phyloP scores from a whole-genome alignment of 495 filamentous ascomycete genomes.

The Talaromyces trachyspermus region DNA sequence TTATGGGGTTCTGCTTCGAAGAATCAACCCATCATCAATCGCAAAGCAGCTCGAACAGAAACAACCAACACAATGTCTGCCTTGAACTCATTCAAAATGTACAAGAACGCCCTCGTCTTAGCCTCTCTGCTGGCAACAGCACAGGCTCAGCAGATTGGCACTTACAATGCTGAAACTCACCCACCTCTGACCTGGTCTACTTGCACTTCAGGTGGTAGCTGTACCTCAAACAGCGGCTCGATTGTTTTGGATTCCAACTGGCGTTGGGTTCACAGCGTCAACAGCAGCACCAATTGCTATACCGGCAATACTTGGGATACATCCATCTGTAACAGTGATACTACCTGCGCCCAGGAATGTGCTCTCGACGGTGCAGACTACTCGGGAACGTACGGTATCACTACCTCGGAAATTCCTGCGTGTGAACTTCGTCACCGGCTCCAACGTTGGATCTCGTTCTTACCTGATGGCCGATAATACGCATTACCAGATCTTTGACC shows the following conservation, averaged over 20 bases:
- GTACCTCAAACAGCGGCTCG: conserved; percentile 42
- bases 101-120: conserved; percentile 2
- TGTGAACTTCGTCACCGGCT: conserved; percentile 47
- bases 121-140: conserved; percentile 4
- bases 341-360: conserved; percentile 49
- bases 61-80: conserved; percentile 4
- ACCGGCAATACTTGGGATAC: conserved; percentile 51
- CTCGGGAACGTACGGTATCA: conserved; percentile 46
- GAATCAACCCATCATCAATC: not conserved
- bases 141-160: conserved; percentile 49
- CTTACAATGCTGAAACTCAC: conserved; percentile 48
- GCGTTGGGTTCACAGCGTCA: conserved; percentile 49
- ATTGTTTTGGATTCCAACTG: conserved; percentile 62
- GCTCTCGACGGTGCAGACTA: conserved; percentile 57
- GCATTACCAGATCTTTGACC: conserved; percentile 53
- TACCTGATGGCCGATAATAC: conserved; percentile 49
- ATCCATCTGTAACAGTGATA: conserved; percentile 45
- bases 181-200: conserved; percentile 50
- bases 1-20: not conserved
- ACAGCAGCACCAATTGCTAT: conserved; percentile 57
- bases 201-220: conserved; percentile 46
- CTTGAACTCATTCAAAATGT: conserved; percentile 4
- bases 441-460: conserved; percentile 51
- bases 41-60: not conserved
- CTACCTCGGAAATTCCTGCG: conserved; percentile 48